A percentile compares a stretch with the other conserved stretches of the same genome.
Conservation (phyloP, 2,329 filamentous ascomycete genomes). For the Penicillium sp. region DNA sequence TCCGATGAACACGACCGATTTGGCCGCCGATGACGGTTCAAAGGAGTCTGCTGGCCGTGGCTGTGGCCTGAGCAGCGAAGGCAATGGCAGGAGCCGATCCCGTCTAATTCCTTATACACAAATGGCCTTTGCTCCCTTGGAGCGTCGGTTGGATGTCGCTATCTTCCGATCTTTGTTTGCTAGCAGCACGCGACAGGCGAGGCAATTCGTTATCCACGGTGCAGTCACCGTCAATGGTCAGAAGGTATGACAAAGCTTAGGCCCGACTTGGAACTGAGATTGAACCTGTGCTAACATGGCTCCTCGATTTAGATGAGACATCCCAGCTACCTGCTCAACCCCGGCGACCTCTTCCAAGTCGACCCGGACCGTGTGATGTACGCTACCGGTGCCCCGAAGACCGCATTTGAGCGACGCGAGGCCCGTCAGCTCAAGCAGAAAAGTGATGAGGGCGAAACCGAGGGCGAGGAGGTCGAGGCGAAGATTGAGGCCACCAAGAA, state of each 20-base stretch:
- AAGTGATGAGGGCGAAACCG: constrained; percentile 33
- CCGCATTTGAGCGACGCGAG: constrained; percentile 46
- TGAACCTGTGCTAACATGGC: neutral
- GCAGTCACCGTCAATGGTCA: constrained; percentile 95
- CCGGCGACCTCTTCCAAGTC: constrained; percentile 97
- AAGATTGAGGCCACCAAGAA: constrained; percentile 33
- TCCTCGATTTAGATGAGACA: constrained; percentile 72
- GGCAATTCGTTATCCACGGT: constrained; percentile 92
- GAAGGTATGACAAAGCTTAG: constrained; percentile 62
- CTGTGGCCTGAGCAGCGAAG: constrained; percentile 63
- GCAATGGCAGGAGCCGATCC: constrained; percentile 30
- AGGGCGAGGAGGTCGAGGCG: constrained; percentile 31
- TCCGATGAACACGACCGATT: constrained; percentile 78
- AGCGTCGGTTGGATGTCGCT: constrained; percentile 89
- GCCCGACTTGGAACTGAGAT: neutral
- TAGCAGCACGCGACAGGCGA: constrained; percentile 87
- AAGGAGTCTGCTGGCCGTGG: constrained; percentile 83
- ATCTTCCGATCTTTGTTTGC: constrained; percentile 93
- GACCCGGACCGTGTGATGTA: constrained; percentile 85
- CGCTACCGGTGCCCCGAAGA: constrained; percentile 77
- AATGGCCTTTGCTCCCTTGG: constrained; percentile 91
- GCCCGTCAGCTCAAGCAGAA: constrained; percentile 34
- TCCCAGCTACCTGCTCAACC: constrained; percentile 91
- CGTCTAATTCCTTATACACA: constrained; percentile 82
- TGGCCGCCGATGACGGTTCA: constrained; percentile 80